These are phyloP conservation scores for Andalucia godoyi DNA, from an alignment of 78 protist species.

Conservation along the genomic window DNA sequence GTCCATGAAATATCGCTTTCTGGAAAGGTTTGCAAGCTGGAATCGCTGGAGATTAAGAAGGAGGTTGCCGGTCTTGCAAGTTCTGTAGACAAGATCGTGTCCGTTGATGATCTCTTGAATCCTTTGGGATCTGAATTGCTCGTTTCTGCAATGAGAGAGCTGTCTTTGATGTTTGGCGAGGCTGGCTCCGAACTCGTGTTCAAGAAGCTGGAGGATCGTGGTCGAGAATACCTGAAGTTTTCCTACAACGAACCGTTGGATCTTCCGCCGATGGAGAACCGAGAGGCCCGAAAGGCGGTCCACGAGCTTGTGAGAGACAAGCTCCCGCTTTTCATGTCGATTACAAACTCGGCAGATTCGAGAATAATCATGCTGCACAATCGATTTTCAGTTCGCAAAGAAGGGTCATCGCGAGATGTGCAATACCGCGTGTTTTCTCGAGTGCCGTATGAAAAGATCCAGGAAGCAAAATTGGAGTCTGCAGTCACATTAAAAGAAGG, in stretches of 20 bases:
- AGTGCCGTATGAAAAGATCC: not conserved
- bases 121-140: not conserved
- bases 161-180: too few relatives aligned
- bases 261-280: too few relatives aligned
- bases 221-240: too few relatives aligned
- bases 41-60: not conserved
- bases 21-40: conserved; percentile 12
- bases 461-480: not conserved
- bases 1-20: conserved; percentile 39
- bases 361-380: not conserved
- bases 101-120: not conserved
- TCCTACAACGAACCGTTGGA: too few relatives aligned
- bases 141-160: not conserved
- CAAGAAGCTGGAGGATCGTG: too few relatives aligned
- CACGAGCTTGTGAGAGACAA: too few relatives aligned
- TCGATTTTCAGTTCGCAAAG: not conserved
- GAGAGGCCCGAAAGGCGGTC: too few relatives aligned
- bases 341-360: too few relatives aligned
- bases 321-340: too few relatives aligned
- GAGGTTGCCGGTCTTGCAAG: not conserved
- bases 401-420: not conserved
- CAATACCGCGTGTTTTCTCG: not conserved
- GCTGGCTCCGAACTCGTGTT: too few relatives aligned
- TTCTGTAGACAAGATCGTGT: not conserved
- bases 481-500: not conserved